Percentiles rank a stretch among this genome's conserved stretches.
Conservation (phyloP, 202 grass and related monocot species). For the Schoenoplectus tabernaemontani region DNA sequence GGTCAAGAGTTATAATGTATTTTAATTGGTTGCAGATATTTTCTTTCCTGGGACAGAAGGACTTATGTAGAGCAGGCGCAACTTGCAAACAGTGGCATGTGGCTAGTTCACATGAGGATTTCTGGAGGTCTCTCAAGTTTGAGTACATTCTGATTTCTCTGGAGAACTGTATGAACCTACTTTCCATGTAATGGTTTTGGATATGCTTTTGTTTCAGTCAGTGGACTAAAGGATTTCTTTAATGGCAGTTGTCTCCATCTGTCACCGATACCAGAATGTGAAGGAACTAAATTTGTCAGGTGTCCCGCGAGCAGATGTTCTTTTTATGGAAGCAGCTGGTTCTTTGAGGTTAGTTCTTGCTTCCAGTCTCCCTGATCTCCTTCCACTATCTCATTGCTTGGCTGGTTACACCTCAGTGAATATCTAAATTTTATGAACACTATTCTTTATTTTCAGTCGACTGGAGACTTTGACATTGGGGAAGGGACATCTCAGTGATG, state of each 20-base stretch:
- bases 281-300: constrained; percentile 62
- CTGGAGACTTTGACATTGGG: constrained; percentile 62
- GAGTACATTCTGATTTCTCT: constrained; percentile 60
- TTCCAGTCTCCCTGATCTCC: neutral
- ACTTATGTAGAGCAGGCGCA: constrained; percentile 83
- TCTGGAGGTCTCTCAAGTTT: constrained; percentile 86
- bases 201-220: constrained; percentile 16
- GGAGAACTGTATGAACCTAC: constrained; percentile 60
- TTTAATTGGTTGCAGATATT: constrained; percentile 58
- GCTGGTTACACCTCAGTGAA: neutral
- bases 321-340: constrained; percentile 57
- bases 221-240: constrained; percentile 25
- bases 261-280: constrained; percentile 61
- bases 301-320: constrained; percentile 49
- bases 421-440: neutral
- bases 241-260: constrained; percentile 68
- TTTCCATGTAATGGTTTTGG: neutral
- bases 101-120: constrained; percentile 71
- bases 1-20: neutral
- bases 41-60: constrained; percentile 83
- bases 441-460: constrained; percentile 36
- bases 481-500: constrained; percentile 66
- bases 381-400: neutral
- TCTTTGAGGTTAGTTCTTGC: constrained; percentile 55
- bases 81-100: constrained; percentile 79